Percentiles rank a stretch among this genome's conserved stretches.
phyloP scores from a whole-genome alignment of 352 stramenopile species.

The Phytopythium ostracodes region DNA sequence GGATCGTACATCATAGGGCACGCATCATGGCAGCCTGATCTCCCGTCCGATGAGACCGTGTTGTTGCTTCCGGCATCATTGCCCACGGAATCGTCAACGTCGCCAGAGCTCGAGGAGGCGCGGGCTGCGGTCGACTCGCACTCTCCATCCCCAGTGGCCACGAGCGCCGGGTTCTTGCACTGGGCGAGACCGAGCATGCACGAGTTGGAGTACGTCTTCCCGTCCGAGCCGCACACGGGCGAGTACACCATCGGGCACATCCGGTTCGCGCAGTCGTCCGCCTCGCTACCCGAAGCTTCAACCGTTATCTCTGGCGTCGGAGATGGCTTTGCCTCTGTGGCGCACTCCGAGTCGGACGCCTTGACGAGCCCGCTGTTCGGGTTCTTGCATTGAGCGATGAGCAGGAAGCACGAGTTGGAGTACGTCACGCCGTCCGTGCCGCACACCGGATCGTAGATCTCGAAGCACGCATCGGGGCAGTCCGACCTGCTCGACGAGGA shows the following conservation, averaged over 20 bases:
- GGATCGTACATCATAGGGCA: conserved; percentile 20
- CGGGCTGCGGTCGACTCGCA: conserved; percentile 17
- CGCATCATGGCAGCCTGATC: neutral
- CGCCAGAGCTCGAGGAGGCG: conserved; percentile 3
- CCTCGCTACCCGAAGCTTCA: neutral
- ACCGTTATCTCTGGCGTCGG: neutral
- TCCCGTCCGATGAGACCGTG: neutral
- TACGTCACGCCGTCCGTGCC: conserved; percentile 33
- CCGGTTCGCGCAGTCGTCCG: conserved; percentile 16
- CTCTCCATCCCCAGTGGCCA: conserved; percentile 14
- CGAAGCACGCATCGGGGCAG: conserved; percentile 29
- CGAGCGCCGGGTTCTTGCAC: conserved; percentile 22
- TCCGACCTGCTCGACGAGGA: conserved; percentile 7
- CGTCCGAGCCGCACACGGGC: conserved; percentile 34
- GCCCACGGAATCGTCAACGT: neutral
- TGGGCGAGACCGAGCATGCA: conserved; percentile 22
- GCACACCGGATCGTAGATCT: conserved; percentile 34
- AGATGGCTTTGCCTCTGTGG: neutral
- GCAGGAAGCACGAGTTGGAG: conserved; percentile 34
- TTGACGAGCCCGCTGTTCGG: conserved; percentile 16
- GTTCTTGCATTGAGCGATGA: conserved; percentile 28
- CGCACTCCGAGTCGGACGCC: conserved; percentile 18
- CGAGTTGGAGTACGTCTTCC: conserved; percentile 36
- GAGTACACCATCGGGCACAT: conserved; percentile 26
- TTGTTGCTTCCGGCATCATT: neutral